Evolutionary conservation across 2,329 filamentous ascomycete genomes (phyloP).

Genomic region (Diaporthe sp.): DNA sequence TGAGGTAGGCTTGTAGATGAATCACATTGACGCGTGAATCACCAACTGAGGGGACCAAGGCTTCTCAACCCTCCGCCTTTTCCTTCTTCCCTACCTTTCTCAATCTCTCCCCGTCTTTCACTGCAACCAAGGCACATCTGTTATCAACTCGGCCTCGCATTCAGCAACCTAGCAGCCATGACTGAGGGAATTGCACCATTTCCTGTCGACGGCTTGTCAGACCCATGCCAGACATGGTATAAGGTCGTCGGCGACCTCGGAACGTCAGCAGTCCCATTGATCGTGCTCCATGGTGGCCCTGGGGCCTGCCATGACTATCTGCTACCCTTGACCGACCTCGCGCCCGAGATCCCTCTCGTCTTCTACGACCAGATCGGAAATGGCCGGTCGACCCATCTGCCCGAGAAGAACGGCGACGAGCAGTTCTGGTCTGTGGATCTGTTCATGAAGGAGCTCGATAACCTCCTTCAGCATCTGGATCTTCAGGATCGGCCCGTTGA

Average conservation of each 20-base stretch:
- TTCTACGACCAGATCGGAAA: conserved; percentile 69
- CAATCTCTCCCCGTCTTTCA: neutral
- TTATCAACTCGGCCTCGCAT: too few species aligned
- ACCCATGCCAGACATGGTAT: conserved; percentile 40
- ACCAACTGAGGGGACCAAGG: neutral
- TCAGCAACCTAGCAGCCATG: conserved; percentile 10
- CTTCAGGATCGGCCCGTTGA: conserved; percentile 42
- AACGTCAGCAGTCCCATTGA: conserved; percentile 17
- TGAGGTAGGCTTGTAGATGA: neutral
- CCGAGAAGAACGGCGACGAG: conserved; percentile 52
- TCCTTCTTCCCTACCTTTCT: too few species aligned
- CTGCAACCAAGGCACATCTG: too few species aligned
- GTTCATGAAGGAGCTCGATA: conserved; percentile 46
- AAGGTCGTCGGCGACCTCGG: conserved; percentile 35
- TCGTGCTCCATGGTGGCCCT: conserved; percentile 57
- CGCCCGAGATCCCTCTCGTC: conserved; percentile 56
- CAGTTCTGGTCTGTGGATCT: conserved; percentile 46
- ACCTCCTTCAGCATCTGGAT: conserved; percentile 43
- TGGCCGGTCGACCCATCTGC: conserved; percentile 62
- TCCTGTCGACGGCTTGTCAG: conserved; percentile 13
- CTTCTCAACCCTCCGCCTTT: neutral
- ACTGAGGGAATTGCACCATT: conserved; percentile 6
- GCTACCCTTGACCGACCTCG: conserved; percentile 54
- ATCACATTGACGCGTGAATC: neutral
- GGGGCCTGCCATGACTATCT: conserved; percentile 61